Base-by-base conservation (phyloP, 495 filamentous ascomycete genomes). In the Recurvomyces mirabilis region DNA sequence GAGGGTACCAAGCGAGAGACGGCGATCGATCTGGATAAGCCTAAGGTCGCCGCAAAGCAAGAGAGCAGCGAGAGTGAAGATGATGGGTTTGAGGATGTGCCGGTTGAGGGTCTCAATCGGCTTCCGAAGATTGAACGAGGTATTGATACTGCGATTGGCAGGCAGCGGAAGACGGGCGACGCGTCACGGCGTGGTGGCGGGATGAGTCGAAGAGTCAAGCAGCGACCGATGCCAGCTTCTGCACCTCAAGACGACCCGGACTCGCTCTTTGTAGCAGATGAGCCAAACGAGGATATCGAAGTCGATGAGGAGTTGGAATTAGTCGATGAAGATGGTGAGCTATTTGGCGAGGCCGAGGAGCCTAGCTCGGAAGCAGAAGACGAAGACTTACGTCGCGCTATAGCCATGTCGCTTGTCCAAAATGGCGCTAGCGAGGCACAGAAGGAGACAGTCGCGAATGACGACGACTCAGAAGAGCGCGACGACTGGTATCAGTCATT, bases 1-100 rank as follows among this genome's bases (percentile, higher is more conserved):
- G 91, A 82, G 53, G 73, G 82, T 24, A 71, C 73, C 36, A 93
- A 82, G 56, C 72, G 82, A 26, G 71, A 75, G 39, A 88, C 81
- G 56, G 89, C 91, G 1, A 96, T 98, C 46, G 73, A 71, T 26
- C 58, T 84, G 37, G 81, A 77, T 15, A 61, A 75, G 17, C 70
- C 75, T 34, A 71, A 67, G 25, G 70, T 78, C 38, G 64, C 66
- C 5, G 66, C 24, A 15, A 40, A 66, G 35, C 69, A 73, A 1
- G 70, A 74, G 18, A 67, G 72, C 0, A 72, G 77, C 3, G 84
- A 83, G 13, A 78, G 77, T 14, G 72, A 75, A 12, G 80, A 83
- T 1, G 77, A 76, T 14, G 79, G 77, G 1, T 98, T 96, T 56
- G 91, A 96, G 60, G 91, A 98, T 64, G 83, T 98, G 12, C 91